These are phyloP conservation scores for Hypoxylon perforatum DNA, from an alignment of 495 filamentous ascomycete genomes.

Conservation along the genomic window DNA sequence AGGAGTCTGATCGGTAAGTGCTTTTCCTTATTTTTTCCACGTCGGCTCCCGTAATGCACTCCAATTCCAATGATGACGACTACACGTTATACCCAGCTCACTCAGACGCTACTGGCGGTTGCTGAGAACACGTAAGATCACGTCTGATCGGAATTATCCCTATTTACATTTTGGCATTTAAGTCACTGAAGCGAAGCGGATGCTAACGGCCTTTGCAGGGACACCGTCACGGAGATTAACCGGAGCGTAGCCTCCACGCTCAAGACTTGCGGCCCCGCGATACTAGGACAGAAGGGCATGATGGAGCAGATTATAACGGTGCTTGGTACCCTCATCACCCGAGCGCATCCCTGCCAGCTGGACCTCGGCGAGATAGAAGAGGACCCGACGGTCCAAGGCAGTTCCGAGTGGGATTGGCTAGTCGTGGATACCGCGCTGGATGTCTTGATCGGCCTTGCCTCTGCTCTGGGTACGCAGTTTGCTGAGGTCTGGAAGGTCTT, in stretches of 20 bases:
- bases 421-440: conserved; percentile 94
- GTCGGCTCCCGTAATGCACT: conserved; percentile 24
- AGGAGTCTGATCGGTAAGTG: conserved; percentile 91
- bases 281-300: conserved; percentile 76
- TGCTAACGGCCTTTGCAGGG: conserved; percentile 67
- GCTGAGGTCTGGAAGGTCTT: conserved; percentile 91
- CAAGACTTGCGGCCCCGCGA: conserved; percentile 88
- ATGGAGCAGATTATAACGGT: conserved; percentile 66
- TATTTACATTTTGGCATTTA: conserved; percentile 7
- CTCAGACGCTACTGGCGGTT: conserved; percentile 89
- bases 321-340: conserved; percentile 81
- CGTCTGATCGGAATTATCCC: conserved; percentile 55
- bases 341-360: conserved; percentile 90
- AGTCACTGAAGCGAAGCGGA: conserved; percentile 20
- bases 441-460: conserved; percentile 82
- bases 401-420: conserved; percentile 97
- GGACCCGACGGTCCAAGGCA: conserved; percentile 76
- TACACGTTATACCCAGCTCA: conserved; percentile 99
- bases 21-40: conserved; percentile 19
- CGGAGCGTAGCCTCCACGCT: conserved; percentile 92
- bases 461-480: conserved; percentile 84
- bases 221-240: conserved; percentile 94
- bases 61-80: conserved; percentile 79
- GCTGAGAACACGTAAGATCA: conserved; percentile 80
- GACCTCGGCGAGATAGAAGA: conserved; percentile 85